Conservation (phyloP, 2,329 filamentous ascomycete genomes). For the Rhinocladiella similis region DNA sequence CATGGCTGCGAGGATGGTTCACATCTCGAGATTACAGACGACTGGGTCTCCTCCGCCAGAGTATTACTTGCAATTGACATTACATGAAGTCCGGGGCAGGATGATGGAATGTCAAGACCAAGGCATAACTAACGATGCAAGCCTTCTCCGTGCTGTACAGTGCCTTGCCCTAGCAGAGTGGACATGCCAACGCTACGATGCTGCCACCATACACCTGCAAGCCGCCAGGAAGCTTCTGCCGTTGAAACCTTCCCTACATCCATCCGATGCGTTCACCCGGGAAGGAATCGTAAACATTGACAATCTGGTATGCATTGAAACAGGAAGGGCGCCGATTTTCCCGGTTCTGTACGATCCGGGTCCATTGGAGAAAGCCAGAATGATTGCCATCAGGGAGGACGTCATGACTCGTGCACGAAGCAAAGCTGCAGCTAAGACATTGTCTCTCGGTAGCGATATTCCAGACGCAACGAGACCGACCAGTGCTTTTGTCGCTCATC, state of each 20-base stretch:
- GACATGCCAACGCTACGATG: constrained; percentile 15
- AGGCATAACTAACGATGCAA: background rate
- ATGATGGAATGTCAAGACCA: constrained; percentile 13
- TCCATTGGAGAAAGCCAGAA: constrained; percentile 2
- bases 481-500: constrained; percentile 8
- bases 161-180: constrained; percentile 12
- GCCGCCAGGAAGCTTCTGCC: constrained; percentile 6
- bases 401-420: background rate
- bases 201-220: constrained; percentile 8
- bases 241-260: constrained; percentile 1
- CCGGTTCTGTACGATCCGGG: constrained; percentile 13
- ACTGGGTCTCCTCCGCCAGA: constrained; percentile 6
- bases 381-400: constrained; percentile 7
- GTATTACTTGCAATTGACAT: constrained; percentile 11
- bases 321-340: constrained; percentile 11
- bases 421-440: no score
- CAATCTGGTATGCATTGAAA: constrained; percentile 12
- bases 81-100: constrained; percentile 4
- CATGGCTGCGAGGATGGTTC: constrained; percentile 15
- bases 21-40: constrained; percentile 9
- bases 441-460: background rate
- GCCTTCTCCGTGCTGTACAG: constrained; percentile 11
- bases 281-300: constrained; percentile 14
- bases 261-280: constrained; percentile 1
- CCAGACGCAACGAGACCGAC: background rate